phyloP scores from a whole-genome alignment of 352 stramenopile genomes.

The Pythium biforme region DNA sequence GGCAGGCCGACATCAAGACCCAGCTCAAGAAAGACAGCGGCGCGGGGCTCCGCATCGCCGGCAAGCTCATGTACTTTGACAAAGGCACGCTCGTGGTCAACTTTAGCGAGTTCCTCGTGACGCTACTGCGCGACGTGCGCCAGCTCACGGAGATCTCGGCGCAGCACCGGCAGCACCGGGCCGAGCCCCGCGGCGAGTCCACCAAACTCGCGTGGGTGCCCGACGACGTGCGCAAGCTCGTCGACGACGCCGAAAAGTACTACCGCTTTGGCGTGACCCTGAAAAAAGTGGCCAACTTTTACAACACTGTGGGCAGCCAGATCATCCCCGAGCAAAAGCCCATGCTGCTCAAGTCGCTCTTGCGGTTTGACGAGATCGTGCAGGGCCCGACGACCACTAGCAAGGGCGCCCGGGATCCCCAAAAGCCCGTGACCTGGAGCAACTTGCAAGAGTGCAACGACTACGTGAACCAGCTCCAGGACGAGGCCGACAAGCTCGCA shows the following conservation, averaged over 20 bases:
- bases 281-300: slow-evolving; percentile 96
- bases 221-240: slow-evolving; percentile 62
- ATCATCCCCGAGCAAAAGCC: slow-evolving; percentile 95
- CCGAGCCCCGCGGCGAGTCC: not conserved
- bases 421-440: slow-evolving; percentile 85
- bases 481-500: slow-evolving; percentile 84
- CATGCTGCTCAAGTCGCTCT: slow-evolving; percentile 91
- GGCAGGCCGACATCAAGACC: slow-evolving; percentile 77
- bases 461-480: slow-evolving; percentile 92
- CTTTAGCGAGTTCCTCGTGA: slow-evolving; percentile 93
- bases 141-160: slow-evolving; percentile 89
- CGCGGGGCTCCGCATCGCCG: slow-evolving; percentile 62
- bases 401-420: slow-evolving; percentile 29
- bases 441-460: slow-evolving; percentile 91
- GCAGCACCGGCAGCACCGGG: slow-evolving; percentile 36
- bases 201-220: slow-evolving; percentile 62
- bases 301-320: slow-evolving; percentile 94
- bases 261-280: slow-evolving; percentile 94
- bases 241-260: slow-evolving; percentile 89
- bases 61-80: slow-evolving; percentile 92
- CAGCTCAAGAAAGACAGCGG: slow-evolving; percentile 66
- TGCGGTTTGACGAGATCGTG: slow-evolving; percentile 90
- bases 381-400: slow-evolving; percentile 50
- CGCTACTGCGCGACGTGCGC: slow-evolving; percentile 89
- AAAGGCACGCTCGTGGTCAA: slow-evolving; percentile 89